Base-by-base conservation (phyloP, 768 basidiomycete species). In the Mycena rosella region DNA sequence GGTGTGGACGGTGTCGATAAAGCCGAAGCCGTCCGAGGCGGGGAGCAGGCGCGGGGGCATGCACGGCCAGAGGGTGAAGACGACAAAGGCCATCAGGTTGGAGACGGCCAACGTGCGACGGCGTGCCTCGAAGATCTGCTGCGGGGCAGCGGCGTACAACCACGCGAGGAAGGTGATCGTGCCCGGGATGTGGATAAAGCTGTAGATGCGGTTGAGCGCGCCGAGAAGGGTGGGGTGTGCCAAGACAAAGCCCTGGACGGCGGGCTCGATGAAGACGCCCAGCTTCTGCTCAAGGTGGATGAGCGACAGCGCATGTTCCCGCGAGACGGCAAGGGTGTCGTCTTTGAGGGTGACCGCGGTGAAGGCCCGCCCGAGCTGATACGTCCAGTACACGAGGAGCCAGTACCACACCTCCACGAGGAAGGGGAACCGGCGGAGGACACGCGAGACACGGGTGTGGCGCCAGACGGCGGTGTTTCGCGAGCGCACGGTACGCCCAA, bases 321-420 rank as follows among this genome's bases (percentile, higher is more conserved):
- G 65, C 30, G 70, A 67, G 8, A 71, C 70, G 18, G 70, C 70
- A 18, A 71, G 65, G 15, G 70, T 71, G 52, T 71, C 53, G 32
- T 71, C 70, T 54, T 71, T 64, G 47, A 71, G 62, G 26, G 70
- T 71, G 26, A 71, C 62, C 11, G 70, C 70, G 26, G 70, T 71
- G 54, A 71, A 67, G 20, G 70, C 70, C 6, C 70, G 65, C 1
- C 38, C 70, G 32, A 71, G 65, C 54, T 71, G 70, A 63, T 71
- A 71, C 5, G 69, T 71, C 69, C 69, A 71, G 49, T 71, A 71
- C 38, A 71, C 70, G 10, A 71, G 54, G 11, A 64, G 44, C 70
- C 70, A 71, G 53, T 71, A 71, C 66, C 65, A 67, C 14, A 71
- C 70, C 55, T 71, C 70, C 4, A 71, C 70, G 36, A 71, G 62